Evolutionary conservation across 2,329 filamentous ascomycete species (phyloP), one percentile per base, ranked within the genome.

Genomic region (Ascochyta rabiei): DNA sequence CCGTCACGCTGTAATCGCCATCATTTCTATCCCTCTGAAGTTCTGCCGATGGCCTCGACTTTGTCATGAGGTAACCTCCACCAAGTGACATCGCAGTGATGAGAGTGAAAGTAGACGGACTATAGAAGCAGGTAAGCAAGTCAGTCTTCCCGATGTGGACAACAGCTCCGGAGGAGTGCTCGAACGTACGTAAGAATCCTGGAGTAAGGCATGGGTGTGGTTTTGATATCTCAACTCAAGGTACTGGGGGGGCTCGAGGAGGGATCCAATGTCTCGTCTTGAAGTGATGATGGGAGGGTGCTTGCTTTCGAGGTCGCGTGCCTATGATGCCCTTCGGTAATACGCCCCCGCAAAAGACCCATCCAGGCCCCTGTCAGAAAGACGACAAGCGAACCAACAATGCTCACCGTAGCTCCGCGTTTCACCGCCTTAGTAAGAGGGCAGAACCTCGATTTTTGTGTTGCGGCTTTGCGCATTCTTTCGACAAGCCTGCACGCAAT

Each of bases 1-100:
- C 71, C 13, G 67, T 61, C 13, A 75, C 73, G 16, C 66, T 71
- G 45, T 73, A 75, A 48, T 75, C 72, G 15, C 73, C 71, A 18
- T 46, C 59, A 10, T 57, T 55, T 34, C 62, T 64, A 35, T 72
- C 64, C 31, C 64, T 60, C 53, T 68, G 66, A 52, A 69, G 71
- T n/a, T 59, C 59, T 8, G 66, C 62, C 16, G 73, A 34, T 2
- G 66, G 53, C 37, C 59, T 67, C 19, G 71, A 69, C 49, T 71
- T 75, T 21, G 75, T 24, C 30, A 71, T 60, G 40, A 73, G 50
- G 48, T 71, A 74, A 6, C 70, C 68, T 40, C 70, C 66, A 19
- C 69, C 66, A 15, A 76, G 59, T 6, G 72, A 68, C 16, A 70
- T 24, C 9, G 71, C 38, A 26, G 71, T 70, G 37, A 75, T 48